Percentiles rank a stretch among this genome's conserved stretches.
phyloP scores from a whole-genome alignment of 176 grass and related monocot genomes.

The Oryza nivara region DNA sequence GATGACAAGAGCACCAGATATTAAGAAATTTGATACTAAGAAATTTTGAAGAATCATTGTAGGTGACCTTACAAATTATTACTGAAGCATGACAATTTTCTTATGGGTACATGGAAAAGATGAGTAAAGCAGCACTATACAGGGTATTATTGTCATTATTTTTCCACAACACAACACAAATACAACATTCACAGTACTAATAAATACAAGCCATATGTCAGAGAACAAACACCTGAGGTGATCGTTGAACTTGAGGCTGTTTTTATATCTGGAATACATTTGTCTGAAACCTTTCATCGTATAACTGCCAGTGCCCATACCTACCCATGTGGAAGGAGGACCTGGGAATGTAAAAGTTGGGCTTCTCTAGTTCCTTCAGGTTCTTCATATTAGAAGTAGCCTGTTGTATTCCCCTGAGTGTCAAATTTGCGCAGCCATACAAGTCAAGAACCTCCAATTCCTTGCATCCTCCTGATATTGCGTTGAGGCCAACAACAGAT shows the following conservation, averaged over 20 bases:
- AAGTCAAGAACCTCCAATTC: slow-evolving; percentile 77
- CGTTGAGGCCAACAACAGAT: slow-evolving; percentile 52
- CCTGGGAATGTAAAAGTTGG: slow-evolving; percentile 86
- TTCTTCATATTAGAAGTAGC: slow-evolving; percentile 65
- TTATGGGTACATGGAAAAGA: background rate
- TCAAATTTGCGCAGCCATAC: slow-evolving; percentile 77
- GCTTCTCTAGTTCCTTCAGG: slow-evolving; percentile 58
- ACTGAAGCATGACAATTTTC: slow-evolving; percentile 3
- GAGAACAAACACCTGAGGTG: background rate
- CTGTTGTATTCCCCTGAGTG: slow-evolving; percentile 72
- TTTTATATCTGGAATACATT: slow-evolving; percentile 87
- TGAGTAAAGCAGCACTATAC: background rate
- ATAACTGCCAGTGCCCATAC: slow-evolving; percentile 85
- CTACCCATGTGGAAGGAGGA: slow-evolving; percentile 77
- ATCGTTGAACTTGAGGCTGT: background rate
- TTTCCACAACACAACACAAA: slow-evolving; percentile 5
- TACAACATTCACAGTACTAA: background rate
- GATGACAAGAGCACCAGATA: background rate
- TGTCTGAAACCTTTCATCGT: slow-evolving; percentile 93
- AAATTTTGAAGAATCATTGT: background rate
- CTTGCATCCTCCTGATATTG: slow-evolving; percentile 65
- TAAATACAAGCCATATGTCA: background rate
- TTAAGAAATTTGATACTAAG: background rate
- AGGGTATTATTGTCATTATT: slow-evolving; percentile 15
- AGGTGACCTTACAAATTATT: background rate